Evolutionary conservation across 305 asterid species (phyloP).

Genomic region (Plantago rigida): DNA sequence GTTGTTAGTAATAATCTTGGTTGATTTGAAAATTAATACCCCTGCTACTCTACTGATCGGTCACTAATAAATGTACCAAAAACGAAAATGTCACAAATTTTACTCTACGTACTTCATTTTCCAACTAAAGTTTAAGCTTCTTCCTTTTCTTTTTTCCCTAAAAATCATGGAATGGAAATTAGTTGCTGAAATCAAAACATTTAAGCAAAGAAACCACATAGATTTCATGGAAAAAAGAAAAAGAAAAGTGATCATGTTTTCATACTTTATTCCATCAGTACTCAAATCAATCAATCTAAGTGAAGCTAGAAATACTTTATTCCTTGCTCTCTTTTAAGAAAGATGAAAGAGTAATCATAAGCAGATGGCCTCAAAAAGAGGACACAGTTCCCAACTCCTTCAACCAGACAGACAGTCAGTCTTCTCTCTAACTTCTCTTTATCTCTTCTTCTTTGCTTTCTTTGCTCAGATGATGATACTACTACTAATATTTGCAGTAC

Average conservation of each 20-base stretch:
- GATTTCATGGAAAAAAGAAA: constrained; percentile 24
- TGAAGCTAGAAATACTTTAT: constrained; percentile 37
- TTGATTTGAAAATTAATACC: no score
- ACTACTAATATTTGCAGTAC: constrained; percentile 2
- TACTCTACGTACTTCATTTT: no score
- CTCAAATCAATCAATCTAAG: constrained; percentile 21
- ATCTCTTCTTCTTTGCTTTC: constrained; percentile 34
- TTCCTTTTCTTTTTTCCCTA: not conserved
- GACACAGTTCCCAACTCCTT: constrained; percentile 63
- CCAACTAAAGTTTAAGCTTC: no score
- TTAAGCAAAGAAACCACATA: constrained; percentile 4
- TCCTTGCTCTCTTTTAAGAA: constrained; percentile 37
- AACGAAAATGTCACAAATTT: no score
- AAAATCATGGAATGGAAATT: not conserved
- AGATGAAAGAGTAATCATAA: constrained; percentile 25
- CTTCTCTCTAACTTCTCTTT: constrained; percentile 35
- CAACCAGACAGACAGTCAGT: constrained; percentile 58
- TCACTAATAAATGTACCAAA: no score
- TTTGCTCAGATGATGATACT: constrained; percentile 20
- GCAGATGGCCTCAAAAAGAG: constrained; percentile 15
- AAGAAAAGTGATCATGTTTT: constrained; percentile 24
- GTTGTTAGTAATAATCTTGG: no score
- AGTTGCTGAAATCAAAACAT: no score
- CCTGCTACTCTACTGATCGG: no score
- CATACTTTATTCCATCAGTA: constrained; percentile 34